Conservation (phyloP, 225 moss, liverwort and hornwort genomes). For the Climacium dendroides region DNA sequence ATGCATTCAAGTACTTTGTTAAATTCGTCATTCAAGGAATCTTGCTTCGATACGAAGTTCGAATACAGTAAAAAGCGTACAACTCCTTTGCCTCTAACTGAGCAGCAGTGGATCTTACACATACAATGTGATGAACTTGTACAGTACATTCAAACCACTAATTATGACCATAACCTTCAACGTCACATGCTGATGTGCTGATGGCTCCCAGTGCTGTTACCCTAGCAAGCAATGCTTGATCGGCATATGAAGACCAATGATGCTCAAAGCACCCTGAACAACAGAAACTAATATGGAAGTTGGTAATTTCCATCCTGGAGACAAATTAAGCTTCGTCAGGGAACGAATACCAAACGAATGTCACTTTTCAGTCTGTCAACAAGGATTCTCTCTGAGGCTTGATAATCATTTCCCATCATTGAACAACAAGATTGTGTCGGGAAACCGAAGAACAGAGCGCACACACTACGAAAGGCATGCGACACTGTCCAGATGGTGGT, state of each 20-base stretch:
- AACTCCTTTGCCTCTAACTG: neutral
- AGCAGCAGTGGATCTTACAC: neutral
- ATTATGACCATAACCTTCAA: neutral
- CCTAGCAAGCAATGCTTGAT: neutral
- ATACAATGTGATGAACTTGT: neutral
- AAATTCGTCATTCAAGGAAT: neutral
- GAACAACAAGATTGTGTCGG: neutral
- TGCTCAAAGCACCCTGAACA: neutral
- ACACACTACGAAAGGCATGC: neutral
- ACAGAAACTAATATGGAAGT: neutral
- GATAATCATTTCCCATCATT: neutral
- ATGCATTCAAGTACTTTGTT: neutral
- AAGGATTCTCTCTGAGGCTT: neutral
- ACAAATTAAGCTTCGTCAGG: neutral
- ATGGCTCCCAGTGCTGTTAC: neutral
- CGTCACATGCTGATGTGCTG: neutral
- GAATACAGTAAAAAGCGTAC: no score
- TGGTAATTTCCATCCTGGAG: neutral
- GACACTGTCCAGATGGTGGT: neutral
- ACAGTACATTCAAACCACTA: neutral
- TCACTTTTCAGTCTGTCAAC: neutral
- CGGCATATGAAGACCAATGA: neutral
- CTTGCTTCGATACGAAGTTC: neutral
- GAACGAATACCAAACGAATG: neutral
- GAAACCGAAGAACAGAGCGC: neutral